Evolutionary conservation across 2,329 filamentous ascomycete species (phyloP).

Genomic region (Penicillium concentricum): DNA sequence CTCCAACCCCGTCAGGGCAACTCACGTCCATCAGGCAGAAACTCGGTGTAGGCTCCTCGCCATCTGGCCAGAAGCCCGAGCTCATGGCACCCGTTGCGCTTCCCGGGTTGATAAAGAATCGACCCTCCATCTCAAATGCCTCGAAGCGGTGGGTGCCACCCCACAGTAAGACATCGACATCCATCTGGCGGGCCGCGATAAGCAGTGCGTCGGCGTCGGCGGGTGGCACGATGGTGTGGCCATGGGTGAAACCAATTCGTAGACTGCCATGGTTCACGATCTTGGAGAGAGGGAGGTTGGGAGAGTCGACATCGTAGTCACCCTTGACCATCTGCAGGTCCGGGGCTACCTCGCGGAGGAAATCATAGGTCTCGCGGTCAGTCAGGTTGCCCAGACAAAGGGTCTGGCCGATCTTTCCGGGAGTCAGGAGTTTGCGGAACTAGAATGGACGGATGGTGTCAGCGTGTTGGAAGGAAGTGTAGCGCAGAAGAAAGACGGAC

Average conservation of each 20-base stretch:
- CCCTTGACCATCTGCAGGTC: conserved; percentile 70
- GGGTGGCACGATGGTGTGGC: conserved; percentile 67
- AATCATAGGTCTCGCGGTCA: conserved; percentile 76
- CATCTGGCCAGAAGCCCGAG: conserved; percentile 57
- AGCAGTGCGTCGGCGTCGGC: conserved; percentile 65
- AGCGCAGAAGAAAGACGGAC: conserved; percentile 48
- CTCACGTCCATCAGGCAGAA: conserved; percentile 98
- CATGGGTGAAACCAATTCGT: conserved; percentile 69
- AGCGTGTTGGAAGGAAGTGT: neutral
- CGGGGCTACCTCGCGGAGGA: conserved; percentile 71
- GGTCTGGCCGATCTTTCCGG: conserved; percentile 79
- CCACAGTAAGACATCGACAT: conserved; percentile 68
- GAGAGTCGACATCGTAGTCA: conserved; percentile 68
- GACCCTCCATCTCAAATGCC: conserved; percentile 69
- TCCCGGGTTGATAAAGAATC: conserved; percentile 70
- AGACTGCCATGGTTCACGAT: conserved; percentile 68
- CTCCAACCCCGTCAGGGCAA: conserved; percentile 27
- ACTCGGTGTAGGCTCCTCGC: conserved; percentile 76
- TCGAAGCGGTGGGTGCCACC: conserved; percentile 69
- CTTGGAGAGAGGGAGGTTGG: conserved; percentile 63
- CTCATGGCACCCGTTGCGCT: conserved; percentile 66
- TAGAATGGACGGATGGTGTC: conserved; percentile 37
- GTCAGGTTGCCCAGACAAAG: conserved; percentile 79
- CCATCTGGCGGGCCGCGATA: conserved; percentile 69
- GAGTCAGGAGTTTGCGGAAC: conserved; percentile 83